Conservation (phyloP, 768 basidiomycete genomes). For the Boletus rubropictus region DNA sequence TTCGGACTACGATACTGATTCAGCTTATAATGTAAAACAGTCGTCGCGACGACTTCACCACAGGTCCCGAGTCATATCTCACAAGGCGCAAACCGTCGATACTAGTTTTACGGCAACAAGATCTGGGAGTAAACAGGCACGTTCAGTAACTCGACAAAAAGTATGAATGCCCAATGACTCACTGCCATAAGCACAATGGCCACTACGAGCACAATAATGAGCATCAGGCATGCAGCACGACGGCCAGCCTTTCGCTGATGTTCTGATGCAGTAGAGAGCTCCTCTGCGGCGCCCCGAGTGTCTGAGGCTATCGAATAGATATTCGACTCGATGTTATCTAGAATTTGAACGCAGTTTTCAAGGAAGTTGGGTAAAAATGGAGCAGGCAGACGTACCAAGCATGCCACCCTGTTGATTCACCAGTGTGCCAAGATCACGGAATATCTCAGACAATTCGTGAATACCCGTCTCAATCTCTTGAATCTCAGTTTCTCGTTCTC, state of each 20-base stretch:
- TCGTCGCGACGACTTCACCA: slow-evolving; percentile 6
- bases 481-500: slow-evolving; percentile 89
- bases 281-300: slow-evolving; percentile 76
- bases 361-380: neutral
- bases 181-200: slow-evolving; percentile 91
- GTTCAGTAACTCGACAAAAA: neutral
- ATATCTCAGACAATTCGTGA: slow-evolving; percentile 93
- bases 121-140: slow-evolving; percentile 8
- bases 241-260: slow-evolving; percentile 93
- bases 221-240: slow-evolving; percentile 82
- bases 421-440: slow-evolving; percentile 90
- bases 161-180: slow-evolving; percentile 32
- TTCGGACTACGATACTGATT: no score
- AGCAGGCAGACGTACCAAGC: slow-evolving; percentile 60
- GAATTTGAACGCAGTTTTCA: neutral
- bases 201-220: slow-evolving; percentile 81
- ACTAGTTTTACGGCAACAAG: slow-evolving; percentile 19
- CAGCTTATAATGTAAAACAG: no score
- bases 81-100: neutral
- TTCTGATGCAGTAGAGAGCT: slow-evolving; percentile 82
- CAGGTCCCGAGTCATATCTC: neutral
- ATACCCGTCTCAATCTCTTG: slow-evolving; percentile 96
- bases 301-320: slow-evolving; percentile 81
- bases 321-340: slow-evolving; percentile 95
- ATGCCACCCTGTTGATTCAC: slow-evolving; percentile 93